A percentile compares a stretch with the other conserved stretches of the same genome.
Evolutionary conservation across 78 protist species (phyloP).

Genomic region (Guillardia theta): DNA sequence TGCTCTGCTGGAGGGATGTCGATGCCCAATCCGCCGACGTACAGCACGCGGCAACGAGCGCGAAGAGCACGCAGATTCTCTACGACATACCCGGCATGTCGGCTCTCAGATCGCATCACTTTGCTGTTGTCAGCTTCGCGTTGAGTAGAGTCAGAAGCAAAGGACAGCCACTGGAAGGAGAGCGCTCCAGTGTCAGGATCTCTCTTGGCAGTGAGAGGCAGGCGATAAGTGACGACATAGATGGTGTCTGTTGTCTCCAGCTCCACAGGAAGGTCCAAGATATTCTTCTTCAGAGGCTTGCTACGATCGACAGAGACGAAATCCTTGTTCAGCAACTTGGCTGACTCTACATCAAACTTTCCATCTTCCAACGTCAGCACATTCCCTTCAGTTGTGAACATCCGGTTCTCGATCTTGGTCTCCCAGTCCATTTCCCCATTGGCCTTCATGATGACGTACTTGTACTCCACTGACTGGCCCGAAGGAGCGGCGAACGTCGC

Average conservation of each 20-base stretch:
- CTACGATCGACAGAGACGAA: neutral
- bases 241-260: neutral
- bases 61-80: constrained; percentile 18
- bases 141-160: neutral
- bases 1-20: neutral
- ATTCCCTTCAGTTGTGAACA: neutral
- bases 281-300: neutral
- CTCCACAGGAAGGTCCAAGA: neutral
- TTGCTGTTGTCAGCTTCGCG: neutral
- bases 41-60: neutral
- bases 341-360: neutral
- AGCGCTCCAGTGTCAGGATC: neutral
- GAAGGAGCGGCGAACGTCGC: neutral
- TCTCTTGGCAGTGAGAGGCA: neutral
- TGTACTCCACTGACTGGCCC: neutral
- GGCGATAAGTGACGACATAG: neutral
- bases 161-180: neutral
- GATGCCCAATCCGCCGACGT: neutral
- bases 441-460: neutral
- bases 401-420: neutral
- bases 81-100: neutral
- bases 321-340: neutral
- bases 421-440: neutral
- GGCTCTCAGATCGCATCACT: neutral
- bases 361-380: neutral